A percentile compares a stretch with the other conserved stretches of the same genome.
Conservation (phyloP, 2,329 filamentous ascomycete species). For the Arthrinium puccinioides region DNA sequence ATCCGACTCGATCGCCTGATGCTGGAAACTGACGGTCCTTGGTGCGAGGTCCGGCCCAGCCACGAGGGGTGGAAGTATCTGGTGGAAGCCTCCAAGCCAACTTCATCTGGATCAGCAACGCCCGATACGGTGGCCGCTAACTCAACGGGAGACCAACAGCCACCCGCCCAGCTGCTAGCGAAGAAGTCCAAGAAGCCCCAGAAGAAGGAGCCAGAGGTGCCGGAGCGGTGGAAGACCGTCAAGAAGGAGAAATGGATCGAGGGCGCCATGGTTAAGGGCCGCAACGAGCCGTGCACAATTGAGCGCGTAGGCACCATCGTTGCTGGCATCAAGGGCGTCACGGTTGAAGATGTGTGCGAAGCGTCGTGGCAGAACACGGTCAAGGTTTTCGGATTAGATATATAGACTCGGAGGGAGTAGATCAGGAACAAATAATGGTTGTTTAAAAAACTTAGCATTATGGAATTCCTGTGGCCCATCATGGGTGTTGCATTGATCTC, state of each 20-base stretch:
- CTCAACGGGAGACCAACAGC: conserved; percentile 7
- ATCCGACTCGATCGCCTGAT: conserved; percentile 76
- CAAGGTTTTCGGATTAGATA: conserved; percentile 68
- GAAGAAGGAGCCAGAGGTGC: conserved; percentile 59
- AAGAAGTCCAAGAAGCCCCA: conserved; percentile 32
- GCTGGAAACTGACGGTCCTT: conserved; percentile 95
- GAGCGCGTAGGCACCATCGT: conserved; percentile 82
- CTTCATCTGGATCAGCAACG: not conserved
- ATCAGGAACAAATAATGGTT: no score
- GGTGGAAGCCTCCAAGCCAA: conserved; percentile 26
- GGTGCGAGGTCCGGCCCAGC: conserved; percentile 88
- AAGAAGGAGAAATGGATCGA: conserved; percentile 95
- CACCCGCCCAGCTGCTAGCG: conserved; percentile 6
- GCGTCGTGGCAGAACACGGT: conserved; percentile 78
- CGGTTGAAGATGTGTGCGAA: conserved; percentile 77
- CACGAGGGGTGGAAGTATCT: conserved; percentile 77
- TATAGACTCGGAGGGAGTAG: conserved; percentile 26
- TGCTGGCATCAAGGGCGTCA: conserved; percentile 74
- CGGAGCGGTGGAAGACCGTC: conserved; percentile 69
- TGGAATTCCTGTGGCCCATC: no score
- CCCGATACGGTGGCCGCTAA: conserved; percentile 2
- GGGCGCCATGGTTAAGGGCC: conserved; percentile 84
- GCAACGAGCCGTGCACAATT: conserved; percentile 89
- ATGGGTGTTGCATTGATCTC: no score
- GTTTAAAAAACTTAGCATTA: no score